Base-by-base conservation (phyloP, 345 rosid genomes). In the Trapa incisa region DNA sequence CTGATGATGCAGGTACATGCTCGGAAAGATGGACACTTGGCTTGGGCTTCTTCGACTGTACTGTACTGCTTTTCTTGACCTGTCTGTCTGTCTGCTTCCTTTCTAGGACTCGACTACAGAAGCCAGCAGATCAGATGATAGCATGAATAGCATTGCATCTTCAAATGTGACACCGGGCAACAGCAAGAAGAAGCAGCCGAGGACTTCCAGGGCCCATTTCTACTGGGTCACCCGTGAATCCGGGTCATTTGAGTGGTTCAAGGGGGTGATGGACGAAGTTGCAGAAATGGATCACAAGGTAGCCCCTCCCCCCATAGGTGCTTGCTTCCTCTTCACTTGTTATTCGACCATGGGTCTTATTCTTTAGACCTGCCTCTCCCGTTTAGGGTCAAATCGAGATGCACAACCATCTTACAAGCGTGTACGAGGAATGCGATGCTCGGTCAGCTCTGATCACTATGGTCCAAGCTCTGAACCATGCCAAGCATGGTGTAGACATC, bases 191-290 rank as follows among this genome's bases (percentile, higher is more conserved):
- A 87, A 78, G 68, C 65, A 84, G 67, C 80, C 77, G 61, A 78
- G 64, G 70, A 82, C 88, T 45, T 83, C 72, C 68, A 85, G 79
- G 78, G 96, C 99, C 71, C 82, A 94, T 69, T 94, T 94, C 83
- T 91, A 87, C 70, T 94, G 99, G 96, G 99, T 94, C 41, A 94
- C 99, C 13, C 87, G 99, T 72, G 99, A 94, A 67, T 84, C 92
- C 0, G 96, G 91, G 29, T 94, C 97, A 1, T 83, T 94, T 3
- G 99, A 94, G 78, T 94, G 97, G 97, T 94, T 94, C 70, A 87
- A 87, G 84, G 97, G 95, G 61, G 96, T 87, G 72, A 87, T 94
- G 99, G 80, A 94, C 75, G 93, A 94, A 76, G 85, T 94, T 47
- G 92, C 99, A 54, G 96, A 82, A 70, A 87, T 87, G 83, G 97